A percentile compares a stretch with the other conserved stretches of the same genome.
Evolutionary conservation across 2,329 filamentous ascomycete species (phyloP).

Genomic region (Calcarisporium arbuscula): DNA sequence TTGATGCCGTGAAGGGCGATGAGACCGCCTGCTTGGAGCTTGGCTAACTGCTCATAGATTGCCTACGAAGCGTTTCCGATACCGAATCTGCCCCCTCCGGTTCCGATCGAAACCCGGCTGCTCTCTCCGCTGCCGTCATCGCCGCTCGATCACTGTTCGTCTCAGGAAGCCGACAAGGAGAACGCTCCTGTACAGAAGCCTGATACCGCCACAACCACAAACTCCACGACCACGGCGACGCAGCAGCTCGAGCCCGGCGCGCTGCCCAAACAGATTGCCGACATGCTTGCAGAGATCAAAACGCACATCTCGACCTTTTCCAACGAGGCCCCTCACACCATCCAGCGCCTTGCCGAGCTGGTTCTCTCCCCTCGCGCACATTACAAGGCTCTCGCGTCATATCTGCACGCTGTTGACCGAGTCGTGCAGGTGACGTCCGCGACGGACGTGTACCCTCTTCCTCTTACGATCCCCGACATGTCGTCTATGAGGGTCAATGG

Average conservation of each 20-base stretch:
- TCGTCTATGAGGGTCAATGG: conserved; percentile 58
- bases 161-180: conserved; percentile 62
- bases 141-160: conserved; percentile 34
- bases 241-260: conserved; percentile 30
- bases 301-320: conserved; percentile 63
- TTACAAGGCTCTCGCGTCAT: conserved; percentile 76
- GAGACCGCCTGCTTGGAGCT: too few species aligned
- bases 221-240: conserved; percentile 12
- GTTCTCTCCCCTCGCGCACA: conserved; percentile 68
- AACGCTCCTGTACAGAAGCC: conserved; percentile 45
- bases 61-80: conserved; percentile 69
- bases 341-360: conserved; percentile 87
- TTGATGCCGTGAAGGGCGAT: too few species aligned
- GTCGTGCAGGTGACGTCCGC: conserved; percentile 85
- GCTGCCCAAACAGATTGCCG: conserved; percentile 58
- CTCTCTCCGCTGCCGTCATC: conserved; percentile 41
- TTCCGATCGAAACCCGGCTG: conserved; percentile 33
- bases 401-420: conserved; percentile 84
- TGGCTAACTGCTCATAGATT: conserved; percentile 46
- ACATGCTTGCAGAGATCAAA: conserved; percentile 55
- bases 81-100: conserved; percentile 48
- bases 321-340: conserved; percentile 76
- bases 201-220: conserved; percentile 10
- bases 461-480: conserved; percentile 55
- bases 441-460: conserved; percentile 75